These are phyloP conservation scores for Raffaelea arxii DNA, from an alignment of 2,329 filamentous ascomycete species.

Conservation along the genomic window DNA sequence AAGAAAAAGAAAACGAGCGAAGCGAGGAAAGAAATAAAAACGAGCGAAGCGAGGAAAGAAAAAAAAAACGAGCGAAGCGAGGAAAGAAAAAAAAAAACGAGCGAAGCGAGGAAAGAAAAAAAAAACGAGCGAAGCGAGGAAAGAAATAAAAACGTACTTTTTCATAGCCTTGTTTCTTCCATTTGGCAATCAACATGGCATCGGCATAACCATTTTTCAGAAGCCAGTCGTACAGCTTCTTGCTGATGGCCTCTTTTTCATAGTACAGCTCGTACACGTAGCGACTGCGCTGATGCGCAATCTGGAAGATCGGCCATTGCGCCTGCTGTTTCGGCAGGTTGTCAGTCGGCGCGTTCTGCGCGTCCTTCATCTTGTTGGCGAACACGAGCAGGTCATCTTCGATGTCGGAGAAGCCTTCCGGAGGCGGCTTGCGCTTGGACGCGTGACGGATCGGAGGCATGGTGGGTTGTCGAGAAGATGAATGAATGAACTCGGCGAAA, in stretches of 20 bases:
- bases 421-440: constrained; percentile 71
- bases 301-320: constrained; percentile 96
- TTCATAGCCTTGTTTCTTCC: constrained; percentile 99
- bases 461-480: constrained; percentile 6
- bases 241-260: constrained; percentile 91
- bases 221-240: constrained; percentile 87
- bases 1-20: too few relatives aligned
- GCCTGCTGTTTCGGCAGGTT: constrained; percentile 79
- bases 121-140: too few relatives aligned
- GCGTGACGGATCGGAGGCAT: constrained; percentile 74
- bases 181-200: constrained; percentile 92
- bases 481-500: too few relatives aligned
- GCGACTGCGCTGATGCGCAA: constrained; percentile 80
- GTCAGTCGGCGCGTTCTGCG: constrained; percentile 78
- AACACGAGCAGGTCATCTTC: constrained; percentile 81
- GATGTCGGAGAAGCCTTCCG: constrained; percentile 79
- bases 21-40: too few relatives aligned
- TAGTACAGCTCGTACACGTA: constrained; percentile 99
- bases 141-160: constrained; percentile 59
- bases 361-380: constrained; percentile 87
- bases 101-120: too few relatives aligned
- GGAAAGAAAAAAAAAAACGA: too few relatives aligned
- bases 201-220: constrained; percentile 96
- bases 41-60: too few relatives aligned
- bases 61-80: too few relatives aligned